These are phyloP conservation scores for Dryas integrifolia DNA, from an alignment of 331 rosid species.

Conservation along the genomic window DNA sequence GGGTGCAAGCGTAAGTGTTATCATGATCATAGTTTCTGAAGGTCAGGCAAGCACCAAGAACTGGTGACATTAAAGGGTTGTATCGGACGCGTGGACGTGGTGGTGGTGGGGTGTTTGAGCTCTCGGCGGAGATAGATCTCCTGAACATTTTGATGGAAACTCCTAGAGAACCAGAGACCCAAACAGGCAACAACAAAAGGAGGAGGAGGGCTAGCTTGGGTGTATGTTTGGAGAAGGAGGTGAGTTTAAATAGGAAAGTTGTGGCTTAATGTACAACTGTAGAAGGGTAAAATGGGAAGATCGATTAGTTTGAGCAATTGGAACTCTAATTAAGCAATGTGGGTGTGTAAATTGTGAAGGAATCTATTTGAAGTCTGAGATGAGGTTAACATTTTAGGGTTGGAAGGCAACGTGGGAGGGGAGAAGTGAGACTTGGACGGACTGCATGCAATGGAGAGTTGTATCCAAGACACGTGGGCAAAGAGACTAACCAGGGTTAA, in stretches of 20 bases:
- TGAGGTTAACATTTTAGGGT: neutral
- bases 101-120: neutral
- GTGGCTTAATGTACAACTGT: too few species aligned
- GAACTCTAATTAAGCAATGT: too few species aligned
- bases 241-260: neutral
- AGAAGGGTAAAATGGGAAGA: too few species aligned
- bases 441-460: neutral
- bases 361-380: neutral
- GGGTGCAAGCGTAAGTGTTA: conserved; percentile 9
- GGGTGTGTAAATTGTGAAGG: neutral
- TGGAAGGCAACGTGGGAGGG: neutral
- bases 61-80: neutral
- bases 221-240: neutral
- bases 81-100: too few species aligned
- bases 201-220: neutral
- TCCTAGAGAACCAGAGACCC: too few species aligned
- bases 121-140: neutral
- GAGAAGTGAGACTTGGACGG: neutral
- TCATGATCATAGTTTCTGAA: neutral
- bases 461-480: too few species aligned
- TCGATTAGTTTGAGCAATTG: too few species aligned
- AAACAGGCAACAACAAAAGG: neutral
- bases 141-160: neutral
- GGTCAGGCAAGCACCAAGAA: conserved; percentile 4
- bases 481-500: too few species aligned